A percentile compares a stretch with the other conserved stretches of the same genome.
phyloP scores from a whole-genome alignment of 805 yeast species.

The Schwanniomyces occidentalis region DNA sequence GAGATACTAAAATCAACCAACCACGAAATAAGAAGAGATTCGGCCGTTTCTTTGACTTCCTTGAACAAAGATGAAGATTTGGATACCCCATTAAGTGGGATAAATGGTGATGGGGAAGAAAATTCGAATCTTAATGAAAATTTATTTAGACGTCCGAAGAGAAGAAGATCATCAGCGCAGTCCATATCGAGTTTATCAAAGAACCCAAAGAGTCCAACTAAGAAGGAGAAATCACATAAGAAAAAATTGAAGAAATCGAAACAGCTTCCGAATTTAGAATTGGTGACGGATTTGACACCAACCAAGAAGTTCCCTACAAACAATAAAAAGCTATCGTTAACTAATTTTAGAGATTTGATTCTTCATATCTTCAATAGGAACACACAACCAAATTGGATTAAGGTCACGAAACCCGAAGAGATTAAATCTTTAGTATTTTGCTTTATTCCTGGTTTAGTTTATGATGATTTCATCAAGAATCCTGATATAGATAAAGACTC shows the following conservation, averaged over 20 bases:
- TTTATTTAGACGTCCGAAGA: constrained; percentile 12
- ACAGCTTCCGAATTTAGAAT: constrained; percentile 19
- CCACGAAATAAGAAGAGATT: constrained; percentile 16
- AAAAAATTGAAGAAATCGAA: constrained; percentile 33
- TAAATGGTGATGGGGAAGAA: constrained; percentile 6
- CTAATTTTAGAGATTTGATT: constrained; percentile 17
- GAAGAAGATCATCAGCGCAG: constrained; percentile 43
- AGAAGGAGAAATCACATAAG: constrained; percentile 22
- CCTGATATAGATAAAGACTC: constrained; percentile 10
- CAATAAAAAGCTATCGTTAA: constrained; percentile 15
- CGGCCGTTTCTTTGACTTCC: constrained; percentile 24
- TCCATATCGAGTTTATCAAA: constrained; percentile 13
- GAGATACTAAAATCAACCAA: constrained; percentile 12
- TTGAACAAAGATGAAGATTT: constrained; percentile 21
- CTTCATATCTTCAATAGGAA: constrained; percentile 13
- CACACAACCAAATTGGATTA: constrained; percentile 43
- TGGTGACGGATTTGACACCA: constrained; percentile 5
- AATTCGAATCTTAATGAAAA: not conserved
- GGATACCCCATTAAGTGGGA: constrained; percentile 2
- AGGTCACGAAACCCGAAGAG: constrained; percentile 45
- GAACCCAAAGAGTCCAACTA: constrained; percentile 4
- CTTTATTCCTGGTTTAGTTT: constrained; percentile 64
- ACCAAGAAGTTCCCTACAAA: constrained; percentile 2
- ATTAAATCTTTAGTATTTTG: constrained; percentile 59
- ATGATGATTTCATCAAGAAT: constrained; percentile 42